Evolutionary conservation across 495 filamentous ascomycete species (phyloP), one percentile per base, ranked within the genome.

Genomic region (Hypoxylon trugodes): DNA sequence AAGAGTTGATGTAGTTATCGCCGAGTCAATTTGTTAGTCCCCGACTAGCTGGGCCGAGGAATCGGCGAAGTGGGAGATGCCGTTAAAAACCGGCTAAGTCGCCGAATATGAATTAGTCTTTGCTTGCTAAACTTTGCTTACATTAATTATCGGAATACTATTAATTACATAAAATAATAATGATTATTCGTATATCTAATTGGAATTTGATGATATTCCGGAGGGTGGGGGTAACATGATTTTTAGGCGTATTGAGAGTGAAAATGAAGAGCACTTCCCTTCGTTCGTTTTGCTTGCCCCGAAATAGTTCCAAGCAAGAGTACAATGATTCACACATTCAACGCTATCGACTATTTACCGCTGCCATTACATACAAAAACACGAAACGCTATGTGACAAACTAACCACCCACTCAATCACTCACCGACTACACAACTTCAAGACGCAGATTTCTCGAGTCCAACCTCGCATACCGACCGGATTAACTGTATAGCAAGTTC

Each of bases 401-500:
- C 47, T 13, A n/a, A 6, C 3, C n/a, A n/a, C n/a, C n/a, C n/a
- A n/a, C n/a, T n/a, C n/a, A 26, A 18, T n/a, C 15, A 22, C 22
- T 38, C 42, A 8, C 25, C n/a, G 16, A 50, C 15, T 25, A 33
- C 15, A 13, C 6, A 9, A 9, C 6, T 22, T 40, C 18, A 49
- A 32, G 36, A 47, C 2, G 12, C 25, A 19, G 15, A 26, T 9
- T 58, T 55, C 46, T 38, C 55, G 32, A 75, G 19, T 63, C 80
- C 77, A 45, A 73, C 73, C 72, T 81, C 79, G 16, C 69, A 86
- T 67, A 93, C 76, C 4, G 89, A 81, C 66, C 85, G 81, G 22
- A 96, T 89, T 66, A 96, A 69, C 55, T 86, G 87, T 56, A 90
- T 60, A 4, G 87, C 79, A n/a, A 90, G 80, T 49, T 86, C 80